phyloP scores from a whole-genome alignment of 371 early-diverging fungal species.

The Mortierella sp. region DNA sequence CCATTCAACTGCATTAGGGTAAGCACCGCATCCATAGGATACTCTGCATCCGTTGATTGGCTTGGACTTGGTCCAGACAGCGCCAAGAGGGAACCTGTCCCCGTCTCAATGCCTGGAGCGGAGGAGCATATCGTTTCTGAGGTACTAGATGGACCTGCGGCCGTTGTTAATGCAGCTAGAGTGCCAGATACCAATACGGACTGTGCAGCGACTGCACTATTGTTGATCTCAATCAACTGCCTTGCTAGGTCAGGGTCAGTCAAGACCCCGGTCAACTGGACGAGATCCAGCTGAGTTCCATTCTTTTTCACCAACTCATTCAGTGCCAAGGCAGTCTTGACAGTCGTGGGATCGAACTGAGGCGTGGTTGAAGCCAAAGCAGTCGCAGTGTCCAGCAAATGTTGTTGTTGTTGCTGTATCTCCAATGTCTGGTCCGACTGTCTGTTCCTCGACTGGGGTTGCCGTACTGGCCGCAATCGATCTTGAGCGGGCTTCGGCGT shows the following conservation, averaged over 20 bases:
- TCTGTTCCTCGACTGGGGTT: constrained; percentile 25
- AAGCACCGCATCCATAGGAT: constrained; percentile 71
- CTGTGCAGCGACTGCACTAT: not conserved
- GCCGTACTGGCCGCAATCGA: no score
- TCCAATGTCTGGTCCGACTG: constrained; percentile 13
- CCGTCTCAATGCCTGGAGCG: not conserved
- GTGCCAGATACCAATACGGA: no score
- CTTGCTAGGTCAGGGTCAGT: constrained; percentile 1
- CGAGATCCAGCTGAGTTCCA: not conserved
- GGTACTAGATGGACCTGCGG: no score
- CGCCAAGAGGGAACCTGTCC: not conserved
- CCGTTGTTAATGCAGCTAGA: no score
- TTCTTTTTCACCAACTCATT: constrained; percentile 1
- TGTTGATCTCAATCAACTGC: not conserved
- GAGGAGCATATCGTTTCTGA: no score
- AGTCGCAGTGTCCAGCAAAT: constrained; percentile 9
- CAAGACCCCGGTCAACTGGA: not conserved
- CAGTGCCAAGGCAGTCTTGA: constrained; percentile 9
- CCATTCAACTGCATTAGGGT: constrained; percentile 71
- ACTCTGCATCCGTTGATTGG: constrained; percentile 50
- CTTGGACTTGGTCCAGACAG: not conserved
- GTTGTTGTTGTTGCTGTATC: constrained; percentile 37
- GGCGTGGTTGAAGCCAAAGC: constrained; percentile 10
- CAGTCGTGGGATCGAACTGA: constrained; percentile 1
- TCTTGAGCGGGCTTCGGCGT: no score